Evolutionary conservation across 1,284 basidiomycete species (phyloP).

Genomic region (Xerocomus minutiporus): DNA sequence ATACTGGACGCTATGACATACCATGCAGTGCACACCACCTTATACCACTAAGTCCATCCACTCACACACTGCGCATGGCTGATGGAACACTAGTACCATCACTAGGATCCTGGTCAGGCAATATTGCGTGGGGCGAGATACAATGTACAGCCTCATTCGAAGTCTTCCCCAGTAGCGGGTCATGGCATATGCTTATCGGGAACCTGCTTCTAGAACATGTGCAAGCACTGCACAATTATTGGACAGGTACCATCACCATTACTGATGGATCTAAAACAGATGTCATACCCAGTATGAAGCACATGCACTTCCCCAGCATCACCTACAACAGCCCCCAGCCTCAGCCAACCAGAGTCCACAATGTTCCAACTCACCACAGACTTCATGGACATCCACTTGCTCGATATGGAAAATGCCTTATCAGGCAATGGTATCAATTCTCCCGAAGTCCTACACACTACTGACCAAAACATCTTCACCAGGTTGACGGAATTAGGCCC

Average conservation of each 20-base stretch:
- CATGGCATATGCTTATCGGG: slow-evolving; percentile 26
- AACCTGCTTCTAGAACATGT: slow-evolving; percentile 21
- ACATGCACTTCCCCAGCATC: neutral
- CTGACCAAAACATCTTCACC: neutral
- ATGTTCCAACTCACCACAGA: too few species aligned
- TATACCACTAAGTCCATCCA: slow-evolving; percentile 12
- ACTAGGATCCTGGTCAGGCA: slow-evolving; percentile 26
- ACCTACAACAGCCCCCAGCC: too few species aligned
- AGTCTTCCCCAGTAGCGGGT: slow-evolving; percentile 23
- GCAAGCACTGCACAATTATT: slow-evolving; percentile 19
- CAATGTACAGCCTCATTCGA: slow-evolving; percentile 11
- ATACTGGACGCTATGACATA: neutral
- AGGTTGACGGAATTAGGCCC: neutral
- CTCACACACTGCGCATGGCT: slow-evolving; percentile 26
- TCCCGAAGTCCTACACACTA: too few species aligned
- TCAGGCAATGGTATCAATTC: too few species aligned
- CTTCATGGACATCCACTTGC: too few species aligned
- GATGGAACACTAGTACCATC: slow-evolving; percentile 27
- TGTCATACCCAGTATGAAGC: neutral
- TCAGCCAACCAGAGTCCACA: too few species aligned
- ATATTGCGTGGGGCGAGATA: neutral
- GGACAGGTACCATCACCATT: slow-evolving; percentile 8
- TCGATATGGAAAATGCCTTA: too few species aligned
- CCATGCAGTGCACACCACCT: slow-evolving; percentile 10
- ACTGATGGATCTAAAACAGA: neutral